Conservation (phyloP, 2,329 filamentous ascomycete genomes). For the Aspergillus ibericus region DNA sequence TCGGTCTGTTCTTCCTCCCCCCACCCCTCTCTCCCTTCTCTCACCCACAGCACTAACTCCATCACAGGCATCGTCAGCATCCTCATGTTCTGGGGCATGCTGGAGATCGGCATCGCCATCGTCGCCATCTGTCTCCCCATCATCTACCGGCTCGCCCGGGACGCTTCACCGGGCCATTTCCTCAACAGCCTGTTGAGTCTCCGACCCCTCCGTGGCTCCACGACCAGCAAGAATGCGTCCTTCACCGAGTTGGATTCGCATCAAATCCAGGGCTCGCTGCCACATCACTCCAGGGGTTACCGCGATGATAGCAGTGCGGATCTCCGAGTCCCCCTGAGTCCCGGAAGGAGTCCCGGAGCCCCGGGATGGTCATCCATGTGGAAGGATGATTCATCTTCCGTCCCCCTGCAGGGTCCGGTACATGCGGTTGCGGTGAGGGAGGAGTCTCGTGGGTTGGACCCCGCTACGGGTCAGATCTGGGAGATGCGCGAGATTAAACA, state of each 20-base stretch:
- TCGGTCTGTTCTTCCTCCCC: neutral
- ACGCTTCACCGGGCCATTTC: neutral
- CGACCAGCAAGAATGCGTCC: neutral
- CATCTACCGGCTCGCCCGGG: neutral
- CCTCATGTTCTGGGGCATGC: neutral
- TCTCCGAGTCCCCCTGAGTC: too few species aligned
- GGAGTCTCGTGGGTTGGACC: neutral
- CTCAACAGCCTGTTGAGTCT: neutral
- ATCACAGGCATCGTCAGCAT: neutral
- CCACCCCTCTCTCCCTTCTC: neutral
- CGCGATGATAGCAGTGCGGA: too few species aligned
- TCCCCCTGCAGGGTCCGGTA: neutral
- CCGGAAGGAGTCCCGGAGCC: too few species aligned
- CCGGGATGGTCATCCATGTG: too few species aligned
- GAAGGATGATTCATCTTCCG: neutral
- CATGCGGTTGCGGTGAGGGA: too few species aligned
- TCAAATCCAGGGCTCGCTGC: too few species aligned
- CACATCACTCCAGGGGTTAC: too few species aligned
- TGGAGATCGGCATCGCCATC: neutral
- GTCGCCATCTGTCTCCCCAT: neutral
- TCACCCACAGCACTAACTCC: neutral
- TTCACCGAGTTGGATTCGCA: too few species aligned
- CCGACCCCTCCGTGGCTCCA: neutral
- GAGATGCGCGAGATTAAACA: neutral
- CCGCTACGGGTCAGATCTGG: neutral